Base-by-base conservation (phyloP, 1,284 basidiomycete genomes). In the Boletus smithii region DNA sequence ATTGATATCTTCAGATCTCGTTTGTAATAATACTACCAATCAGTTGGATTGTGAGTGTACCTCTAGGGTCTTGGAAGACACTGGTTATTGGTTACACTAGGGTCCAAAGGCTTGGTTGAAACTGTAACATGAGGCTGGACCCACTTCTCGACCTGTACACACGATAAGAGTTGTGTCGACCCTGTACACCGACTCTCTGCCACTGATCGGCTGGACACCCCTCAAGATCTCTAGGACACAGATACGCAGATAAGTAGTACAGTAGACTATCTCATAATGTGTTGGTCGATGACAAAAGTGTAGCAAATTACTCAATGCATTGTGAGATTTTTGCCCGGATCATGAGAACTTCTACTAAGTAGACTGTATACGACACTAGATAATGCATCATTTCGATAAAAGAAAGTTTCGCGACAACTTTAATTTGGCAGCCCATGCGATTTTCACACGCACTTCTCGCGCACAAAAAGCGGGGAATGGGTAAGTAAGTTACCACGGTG, bases 1-100 rank as follows among this genome's bases (percentile, higher is more conserved):
- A 37, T 37, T 34, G 33, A 53, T 53, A 32, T 37, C 31, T 37
- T 6, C 7, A 27, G 50, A 51, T 57, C 33, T 54, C 27, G 45
- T 39, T 10, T 30, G 9, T 27, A 31, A 31, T 46, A 18, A 42
- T 39, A 18, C 13, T 27, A 30, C n/a, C 29, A 42, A 54, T 57
- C 49, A 30, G n/a, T 8, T 27, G 13, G 30, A 34, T 42, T 14
- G 13, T 20, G 29, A 18, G 10, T 14, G 16, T 14, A 8, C 31
- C 16, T 33, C 32, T 17, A 33, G 39, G 22, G 17, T 17, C 2
- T 50, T 24, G 36, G 18, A 16, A 50, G 18, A 33, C 18, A 9
- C 24, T 30, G 8, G 23, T 26, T 26, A 26, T 10, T 24, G 24
- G 10, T 9, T 27, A 27, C 4, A 10, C 5, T 27, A 27, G 9